Evolutionary conservation across 2,329 filamentous ascomycete genomes (phyloP), one percentile per base, ranked within the genome.

Genomic region (Neurospora crassa): DNA sequence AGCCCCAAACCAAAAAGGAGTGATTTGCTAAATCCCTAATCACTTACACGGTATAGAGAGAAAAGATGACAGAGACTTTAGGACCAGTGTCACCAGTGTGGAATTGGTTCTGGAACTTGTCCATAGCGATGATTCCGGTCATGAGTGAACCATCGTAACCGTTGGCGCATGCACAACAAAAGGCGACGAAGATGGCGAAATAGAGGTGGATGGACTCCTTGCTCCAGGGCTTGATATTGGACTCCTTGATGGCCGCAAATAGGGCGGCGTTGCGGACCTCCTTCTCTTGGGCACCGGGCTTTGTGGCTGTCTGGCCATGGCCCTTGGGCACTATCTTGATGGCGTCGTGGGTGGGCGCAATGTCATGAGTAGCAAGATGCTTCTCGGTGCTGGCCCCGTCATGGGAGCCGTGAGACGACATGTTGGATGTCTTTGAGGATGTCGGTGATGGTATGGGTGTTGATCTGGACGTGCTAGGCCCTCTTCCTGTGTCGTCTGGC

Each of bases 11-110:
- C 29, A 70, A 67, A 63, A 63, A 69, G 75, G 43, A 73, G 72
- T 37, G 12, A 59, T 63, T 63, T 63, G 20, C 20, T 7, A 5
- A 29, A 29, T 29, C 8, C 34, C 34, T 37, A 34, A 63, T 24
- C n/a, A 79, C 83, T 74, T 77, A 84, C 83, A 85, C 82, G 5
- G 82, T 83, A 75, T 86, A 85, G 34, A 86, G 79, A 5, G 83
- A 85, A 71, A 81, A 82, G 76, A 83, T 79, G 29, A 85, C 71
- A 4, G 83, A 81, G 68, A 84, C 82, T 68, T 79, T 77, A 29
- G 77, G 73, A 16, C 81, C 83, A 10, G 76, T 80, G 71, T 77
- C 77, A n/a, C 79, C 80, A 5, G 78, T 80, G 5, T 81, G 73
- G 73, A 85, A 84, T 1, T 77, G 78, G 0, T 78, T 69, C 71